phyloP scores from a whole-genome alignment of 2,329 filamentous ascomycete genomes.

The Aureobasidium sp. region DNA sequence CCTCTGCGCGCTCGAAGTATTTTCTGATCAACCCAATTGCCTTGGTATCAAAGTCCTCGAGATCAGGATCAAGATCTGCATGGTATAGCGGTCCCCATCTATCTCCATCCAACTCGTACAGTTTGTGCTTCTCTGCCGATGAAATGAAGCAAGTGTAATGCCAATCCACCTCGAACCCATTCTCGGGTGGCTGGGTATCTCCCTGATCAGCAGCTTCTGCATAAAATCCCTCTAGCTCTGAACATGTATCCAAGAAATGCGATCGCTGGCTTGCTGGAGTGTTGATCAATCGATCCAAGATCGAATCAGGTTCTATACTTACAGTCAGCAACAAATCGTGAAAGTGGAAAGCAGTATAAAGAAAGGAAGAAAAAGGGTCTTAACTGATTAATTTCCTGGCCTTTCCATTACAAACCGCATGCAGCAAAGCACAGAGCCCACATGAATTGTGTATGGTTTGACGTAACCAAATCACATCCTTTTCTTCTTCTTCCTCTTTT shows the following conservation, averaged over 20 bases:
- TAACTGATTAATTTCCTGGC: not conserved
- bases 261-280: not conserved
- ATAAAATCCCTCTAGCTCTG: not conserved
- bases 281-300: not conserved
- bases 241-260: not conserved
- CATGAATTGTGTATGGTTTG: not conserved
- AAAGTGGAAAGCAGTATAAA: too few relatives aligned
- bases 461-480: not conserved
- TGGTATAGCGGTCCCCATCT: not conserved
- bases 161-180: not conserved
- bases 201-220: not conserved
- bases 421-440: not conserved
- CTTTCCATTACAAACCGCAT: not conserved
- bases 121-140: not conserved
- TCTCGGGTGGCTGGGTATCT: not conserved
- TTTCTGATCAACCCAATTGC: not conserved
- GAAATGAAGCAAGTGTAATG: not conserved
- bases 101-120: not conserved
- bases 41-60: not conserved
- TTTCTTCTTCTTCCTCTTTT: not conserved
- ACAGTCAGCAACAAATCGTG: too few relatives aligned
- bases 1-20: not conserved
- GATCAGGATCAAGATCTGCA: not conserved
- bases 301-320: not conserved
- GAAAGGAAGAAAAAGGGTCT: not conserved